Evolutionary conservation across 2,329 filamentous ascomycete species (phyloP), one percentile per base, ranked within the genome.

Genomic region (Magnaporthiopsis incrustans): DNA sequence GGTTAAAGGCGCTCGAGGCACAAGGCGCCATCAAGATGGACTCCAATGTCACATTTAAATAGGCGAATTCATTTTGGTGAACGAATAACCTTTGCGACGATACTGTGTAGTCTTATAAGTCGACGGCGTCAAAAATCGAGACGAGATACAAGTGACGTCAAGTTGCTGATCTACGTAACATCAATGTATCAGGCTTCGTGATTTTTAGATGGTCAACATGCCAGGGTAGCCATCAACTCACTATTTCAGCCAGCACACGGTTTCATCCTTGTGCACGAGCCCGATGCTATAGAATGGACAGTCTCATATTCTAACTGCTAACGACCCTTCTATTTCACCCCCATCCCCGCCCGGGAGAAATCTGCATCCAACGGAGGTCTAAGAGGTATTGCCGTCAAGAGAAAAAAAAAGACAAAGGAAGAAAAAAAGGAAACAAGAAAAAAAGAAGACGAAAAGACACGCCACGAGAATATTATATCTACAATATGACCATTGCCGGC

Each of bases 1-100:
- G 91, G 30, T 79, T 97, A 68, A 88, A 89, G 70, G 85, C 86
- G 73, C 84, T 97, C 70, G 83, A 89, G 73, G 83, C 82, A 60
- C 89, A 94, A 74, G 89, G 90, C 67, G 91, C 89, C 15, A 80
- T 83, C 67, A 81, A 84, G 75, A 81, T 91, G 74, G 64, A 67
- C 57, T 50, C 57, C 3, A 32, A 63, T 18, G 56, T 59, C 62
- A 44, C 25, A 26, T 63, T 63, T 35, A 59, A 57, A 33, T 57
- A 63, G n/a, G 44, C 44, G 44, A 3, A 11, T 2, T 2, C 7
- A 6, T 22, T 10, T 53, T 30, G 22, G 12, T 26, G 15, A 22
- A 15, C 4, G 30, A 58, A 57, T 57, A 5, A 30, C n/a, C 25
- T 2, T 58, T 58, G 26, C 30, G 18, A 32, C 26, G 8, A 53